phyloP scores from a whole-genome alignment of 805 yeast species.

The Teunomyces barrocoloradensis region DNA sequence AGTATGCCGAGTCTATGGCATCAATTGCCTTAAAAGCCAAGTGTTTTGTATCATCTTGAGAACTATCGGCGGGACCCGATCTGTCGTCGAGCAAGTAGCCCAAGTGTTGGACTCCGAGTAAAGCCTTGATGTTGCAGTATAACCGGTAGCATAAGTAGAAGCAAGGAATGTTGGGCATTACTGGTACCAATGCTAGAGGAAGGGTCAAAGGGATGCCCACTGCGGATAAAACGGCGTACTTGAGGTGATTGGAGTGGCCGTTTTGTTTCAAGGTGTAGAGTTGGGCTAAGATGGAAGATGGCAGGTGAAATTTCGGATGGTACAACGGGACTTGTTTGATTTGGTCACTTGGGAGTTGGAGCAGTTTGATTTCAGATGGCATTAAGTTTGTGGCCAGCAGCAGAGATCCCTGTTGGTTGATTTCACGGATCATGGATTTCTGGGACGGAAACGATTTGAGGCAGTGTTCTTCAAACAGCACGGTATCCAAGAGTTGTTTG shows the following conservation, averaged over 20 bases:
- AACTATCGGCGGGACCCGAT: conserved; percentile 12
- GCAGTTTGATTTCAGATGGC: conserved; percentile 25
- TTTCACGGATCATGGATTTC: conserved; percentile 51
- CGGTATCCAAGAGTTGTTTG: conserved; percentile 52
- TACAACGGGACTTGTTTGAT: conserved; percentile 40
- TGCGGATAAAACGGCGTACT: conserved; percentile 51
- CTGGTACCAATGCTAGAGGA: conserved; percentile 78
- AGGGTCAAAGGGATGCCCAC: conserved; percentile 71
- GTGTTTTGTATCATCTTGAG: conserved; percentile 11
- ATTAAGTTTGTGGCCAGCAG: conserved; percentile 13
- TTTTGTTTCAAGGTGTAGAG: conserved; percentile 40
- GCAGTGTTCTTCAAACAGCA: conserved; percentile 80
- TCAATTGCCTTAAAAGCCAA: conserved; percentile 12
- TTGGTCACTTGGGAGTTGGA: conserved; percentile 26
- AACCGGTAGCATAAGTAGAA: conserved; percentile 78
- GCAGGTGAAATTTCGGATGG: conserved; percentile 36
- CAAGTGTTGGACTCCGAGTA: conserved; percentile 69
- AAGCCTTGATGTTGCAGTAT: conserved; percentile 82
- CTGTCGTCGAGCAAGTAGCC: conserved; percentile 45
- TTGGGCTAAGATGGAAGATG: conserved; percentile 33
- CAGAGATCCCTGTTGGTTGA: conserved; percentile 23
- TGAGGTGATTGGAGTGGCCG: conserved; percentile 53
- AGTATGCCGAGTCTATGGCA: conserved; percentile 15
- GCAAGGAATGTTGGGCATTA: conserved; percentile 92
- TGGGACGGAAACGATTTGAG: conserved; percentile 74